A percentile compares a stretch with the other conserved stretches of the same genome.
Conservation (phyloP, 306 rosid genomes). For the Nissolia schottii region DNA sequence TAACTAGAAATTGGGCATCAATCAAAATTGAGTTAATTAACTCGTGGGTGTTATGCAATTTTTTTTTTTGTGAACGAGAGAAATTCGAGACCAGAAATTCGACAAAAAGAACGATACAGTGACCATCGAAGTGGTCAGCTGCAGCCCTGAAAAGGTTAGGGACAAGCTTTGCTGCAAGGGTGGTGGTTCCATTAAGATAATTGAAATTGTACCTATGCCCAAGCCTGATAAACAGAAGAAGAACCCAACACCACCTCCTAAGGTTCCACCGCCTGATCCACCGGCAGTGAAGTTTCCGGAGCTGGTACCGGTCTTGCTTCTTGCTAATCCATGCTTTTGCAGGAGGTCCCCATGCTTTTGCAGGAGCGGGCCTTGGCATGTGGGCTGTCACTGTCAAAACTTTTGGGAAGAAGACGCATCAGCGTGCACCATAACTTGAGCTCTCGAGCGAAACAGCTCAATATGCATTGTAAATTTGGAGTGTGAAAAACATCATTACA, state of each 20-base stretch:
- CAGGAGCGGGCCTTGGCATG: too few relatives aligned
- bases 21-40: too few relatives aligned
- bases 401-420: too few relatives aligned
- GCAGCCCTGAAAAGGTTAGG: conserved; percentile 56
- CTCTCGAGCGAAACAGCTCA: too few relatives aligned
- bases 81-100: conserved; percentile 66
- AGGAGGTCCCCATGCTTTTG: too few relatives aligned
- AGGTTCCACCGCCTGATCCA: background rate
- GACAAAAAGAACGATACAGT: conserved; percentile 50
- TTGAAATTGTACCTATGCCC: conserved; percentile 43
- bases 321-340: background rate
- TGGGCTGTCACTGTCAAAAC: too few relatives aligned
- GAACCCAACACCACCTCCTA: background rate
- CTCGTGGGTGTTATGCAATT: background rate
- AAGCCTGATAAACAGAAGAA: too few relatives aligned
- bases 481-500: too few relatives aligned
- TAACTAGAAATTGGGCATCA: too few relatives aligned
- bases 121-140: conserved; percentile 56
- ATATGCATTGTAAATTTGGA: too few relatives aligned
- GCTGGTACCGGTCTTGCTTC: background rate
- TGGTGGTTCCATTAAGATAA: conserved; percentile 42
- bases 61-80: conserved; percentile 48
- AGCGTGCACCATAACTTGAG: too few relatives aligned
- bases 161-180: conserved; percentile 44
- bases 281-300: background rate